Evolutionary conservation across 2,329 filamentous ascomycete genomes (phyloP).

Genomic region (Sporothrix curviconia): DNA sequence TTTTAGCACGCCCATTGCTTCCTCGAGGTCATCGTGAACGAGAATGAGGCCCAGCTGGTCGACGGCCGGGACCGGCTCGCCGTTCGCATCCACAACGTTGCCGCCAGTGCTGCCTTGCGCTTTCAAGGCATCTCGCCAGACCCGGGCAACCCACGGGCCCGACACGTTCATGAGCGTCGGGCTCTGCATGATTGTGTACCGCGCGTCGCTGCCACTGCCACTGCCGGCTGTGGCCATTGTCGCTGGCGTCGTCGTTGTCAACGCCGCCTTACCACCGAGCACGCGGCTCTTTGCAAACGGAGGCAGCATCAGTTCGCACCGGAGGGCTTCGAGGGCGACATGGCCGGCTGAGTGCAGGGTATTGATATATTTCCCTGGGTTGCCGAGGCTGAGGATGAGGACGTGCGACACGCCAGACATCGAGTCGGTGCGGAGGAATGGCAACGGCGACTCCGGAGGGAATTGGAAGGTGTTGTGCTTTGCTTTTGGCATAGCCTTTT

Average conservation of each 20-base stretch:
- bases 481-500: neutral
- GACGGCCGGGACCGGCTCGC: neutral
- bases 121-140: conserved; percentile 42
- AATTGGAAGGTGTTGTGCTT: neutral
- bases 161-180: conserved; percentile 78
- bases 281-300: conserved; percentile 38
- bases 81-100: conserved; percentile 26
- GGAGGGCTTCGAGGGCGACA: conserved; percentile 59
- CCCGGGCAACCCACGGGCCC: conserved; percentile 61
- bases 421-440: neutral
- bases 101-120: conserved; percentile 38
- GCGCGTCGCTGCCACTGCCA: conserved; percentile 29
- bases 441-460: neutral
- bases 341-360: conserved; percentile 88
- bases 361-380: conserved; percentile 65
- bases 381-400: conserved; percentile 82
- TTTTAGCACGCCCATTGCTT: conserved; percentile 59
- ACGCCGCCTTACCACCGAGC: conserved; percentile 45
- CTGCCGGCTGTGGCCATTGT: no score
- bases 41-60: conserved; percentile 52
- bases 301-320: conserved; percentile 43
- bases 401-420: conserved; percentile 40
- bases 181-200: conserved; percentile 66
- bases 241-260: conserved; percentile 38
- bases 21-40: conserved; percentile 84